Conservation (phyloP, 345 rosid species). For the Eucalyptus paniculata region DNA sequence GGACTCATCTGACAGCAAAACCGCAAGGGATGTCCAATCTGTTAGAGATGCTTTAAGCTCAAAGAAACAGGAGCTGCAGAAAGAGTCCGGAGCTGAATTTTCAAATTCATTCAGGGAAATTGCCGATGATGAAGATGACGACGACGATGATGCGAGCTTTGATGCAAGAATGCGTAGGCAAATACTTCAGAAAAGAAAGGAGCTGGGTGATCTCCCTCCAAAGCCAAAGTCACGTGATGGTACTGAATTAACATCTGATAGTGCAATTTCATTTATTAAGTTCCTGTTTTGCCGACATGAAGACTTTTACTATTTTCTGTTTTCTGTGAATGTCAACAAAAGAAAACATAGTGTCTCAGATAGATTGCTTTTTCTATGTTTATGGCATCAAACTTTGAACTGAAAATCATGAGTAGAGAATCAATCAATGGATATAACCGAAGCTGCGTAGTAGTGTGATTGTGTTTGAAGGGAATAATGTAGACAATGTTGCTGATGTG, state of each 20-base stretch:
- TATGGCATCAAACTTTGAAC: background rate
- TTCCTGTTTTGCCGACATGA: background rate
- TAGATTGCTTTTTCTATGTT: background rate
- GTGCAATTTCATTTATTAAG: background rate
- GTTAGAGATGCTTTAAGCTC: slow-evolving; percentile 70
- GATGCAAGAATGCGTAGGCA: slow-evolving; percentile 82
- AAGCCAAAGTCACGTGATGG: background rate
- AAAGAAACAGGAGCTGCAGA: slow-evolving; percentile 40
- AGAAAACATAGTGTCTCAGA: background rate
- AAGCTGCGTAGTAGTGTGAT: background rate
- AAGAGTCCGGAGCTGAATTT: slow-evolving; percentile 28
- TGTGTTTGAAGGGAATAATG: background rate
- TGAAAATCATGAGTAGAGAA: background rate
- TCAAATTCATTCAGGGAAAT: background rate
- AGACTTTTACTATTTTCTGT: background rate
- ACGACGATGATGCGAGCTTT: slow-evolving; percentile 53
- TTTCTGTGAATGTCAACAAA: background rate
- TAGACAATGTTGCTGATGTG: background rate
- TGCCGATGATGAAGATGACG: slow-evolving; percentile 20
- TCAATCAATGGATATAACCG: background rate
- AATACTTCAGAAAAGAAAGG: slow-evolving; percentile 54
- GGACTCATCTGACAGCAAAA: slow-evolving; percentile 37
- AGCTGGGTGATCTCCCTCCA: slow-evolving; percentile 34
- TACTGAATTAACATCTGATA: background rate
- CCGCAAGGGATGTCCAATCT: slow-evolving; percentile 52